Conservation (phyloP, 306 rosid genomes). For the Hippophae rhamnoides region DNA sequence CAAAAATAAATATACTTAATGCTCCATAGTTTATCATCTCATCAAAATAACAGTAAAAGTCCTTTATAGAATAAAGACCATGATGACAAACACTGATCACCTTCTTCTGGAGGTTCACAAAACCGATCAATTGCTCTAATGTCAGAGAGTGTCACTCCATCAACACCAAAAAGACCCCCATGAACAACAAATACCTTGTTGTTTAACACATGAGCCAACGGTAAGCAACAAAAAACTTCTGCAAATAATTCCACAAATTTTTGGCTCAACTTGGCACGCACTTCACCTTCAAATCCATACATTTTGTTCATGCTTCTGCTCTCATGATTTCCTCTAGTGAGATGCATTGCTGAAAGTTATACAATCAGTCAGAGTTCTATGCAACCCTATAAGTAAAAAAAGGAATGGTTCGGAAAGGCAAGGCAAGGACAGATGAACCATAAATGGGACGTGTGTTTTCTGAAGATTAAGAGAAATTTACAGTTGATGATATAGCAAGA, state of each 20-base stretch:
- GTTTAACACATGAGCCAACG: conserved; percentile 86
- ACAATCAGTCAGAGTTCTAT: conserved; percentile 2
- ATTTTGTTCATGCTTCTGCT: conserved; percentile 99
- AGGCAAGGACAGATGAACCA: too few relatives aligned
- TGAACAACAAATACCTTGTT: conserved; percentile 83
- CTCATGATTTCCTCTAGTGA: conserved; percentile 96
- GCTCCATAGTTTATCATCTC: neutral
- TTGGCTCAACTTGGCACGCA: conserved; percentile 76
- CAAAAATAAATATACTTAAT: neutral
- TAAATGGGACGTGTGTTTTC: too few relatives aligned
- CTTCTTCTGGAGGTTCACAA: conserved; percentile 99
- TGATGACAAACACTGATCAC: conserved; percentile 26
- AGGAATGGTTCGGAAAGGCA: too few relatives aligned
- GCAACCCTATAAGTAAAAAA: too few relatives aligned
- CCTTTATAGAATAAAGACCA: neutral
- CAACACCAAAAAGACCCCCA: conserved; percentile 97
- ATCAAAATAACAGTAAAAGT: conserved; percentile 9
- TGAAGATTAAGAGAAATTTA: too few relatives aligned
- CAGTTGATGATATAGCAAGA: too few relatives aligned
- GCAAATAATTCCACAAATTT: conserved; percentile 93
- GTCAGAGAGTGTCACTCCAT: conserved; percentile 87
- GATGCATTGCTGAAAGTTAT: conserved; percentile 66
- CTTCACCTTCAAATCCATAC: conserved; percentile 99
- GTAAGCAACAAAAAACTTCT: conserved; percentile 88
- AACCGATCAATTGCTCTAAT: conserved; percentile 82